Percentiles rank a stretch among this genome's conserved stretches.
Evolutionary conservation across 2,329 filamentous ascomycete species (phyloP).

Genomic region (Karstenula rhodostoma): DNA sequence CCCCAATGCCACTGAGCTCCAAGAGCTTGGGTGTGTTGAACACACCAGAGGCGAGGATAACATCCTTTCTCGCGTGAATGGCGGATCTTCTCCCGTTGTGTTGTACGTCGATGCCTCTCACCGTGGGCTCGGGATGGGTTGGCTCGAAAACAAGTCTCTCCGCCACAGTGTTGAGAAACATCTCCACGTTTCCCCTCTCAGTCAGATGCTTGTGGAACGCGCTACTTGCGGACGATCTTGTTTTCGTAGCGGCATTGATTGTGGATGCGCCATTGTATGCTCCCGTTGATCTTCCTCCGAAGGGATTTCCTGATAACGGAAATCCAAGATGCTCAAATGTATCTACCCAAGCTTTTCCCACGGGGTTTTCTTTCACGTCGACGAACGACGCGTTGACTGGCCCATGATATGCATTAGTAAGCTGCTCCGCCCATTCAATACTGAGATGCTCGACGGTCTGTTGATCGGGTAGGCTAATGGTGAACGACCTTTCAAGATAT

Average conservation of each 20-base stretch:
- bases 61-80: slow-evolving; percentile 48
- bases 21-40: slow-evolving; percentile 68
- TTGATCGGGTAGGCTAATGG: slow-evolving; percentile 22
- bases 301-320: background rate
- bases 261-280: background rate
- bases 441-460: slow-evolving; percentile 15
- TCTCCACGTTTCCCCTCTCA: background rate
- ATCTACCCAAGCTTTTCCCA: slow-evolving; percentile 23
- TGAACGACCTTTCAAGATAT: slow-evolving; percentile 38
- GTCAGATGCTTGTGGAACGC: background rate
- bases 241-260: background rate
- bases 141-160: background rate
- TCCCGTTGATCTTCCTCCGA: background rate
- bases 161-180: background rate
- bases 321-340: slow-evolving; percentile 18
- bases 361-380: slow-evolving; percentile 14
- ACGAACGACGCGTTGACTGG: slow-evolving; percentile 17
- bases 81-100: background rate
- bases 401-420: background rate
- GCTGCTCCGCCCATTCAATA: slow-evolving; percentile 11
- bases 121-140: background rate
- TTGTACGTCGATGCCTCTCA: background rate
- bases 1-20: slow-evolving; percentile 67
- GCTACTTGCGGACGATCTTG: background rate
- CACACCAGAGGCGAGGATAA: slow-evolving; percentile 63